Evolutionary conservation across 2,329 filamentous ascomycete species (phyloP).

Genomic region (Fusarium domesticum): DNA sequence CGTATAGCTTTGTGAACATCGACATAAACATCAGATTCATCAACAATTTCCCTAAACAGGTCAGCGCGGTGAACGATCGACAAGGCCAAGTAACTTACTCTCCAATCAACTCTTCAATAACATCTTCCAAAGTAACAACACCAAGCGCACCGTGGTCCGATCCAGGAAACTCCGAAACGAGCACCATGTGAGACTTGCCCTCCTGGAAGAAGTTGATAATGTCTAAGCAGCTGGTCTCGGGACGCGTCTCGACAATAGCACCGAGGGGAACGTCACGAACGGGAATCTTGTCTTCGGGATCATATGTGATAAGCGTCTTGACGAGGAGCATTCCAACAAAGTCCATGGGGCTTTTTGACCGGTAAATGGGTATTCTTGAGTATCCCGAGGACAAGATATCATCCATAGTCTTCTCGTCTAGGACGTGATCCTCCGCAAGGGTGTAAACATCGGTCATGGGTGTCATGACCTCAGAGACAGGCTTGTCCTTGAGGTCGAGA

Average conservation of each 20-base stretch:
- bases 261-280: slow-evolving; percentile 91
- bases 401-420: slow-evolving; percentile 94
- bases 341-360: slow-evolving; percentile 76
- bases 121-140: slow-evolving; percentile 94
- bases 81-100: slow-evolving; percentile 60
- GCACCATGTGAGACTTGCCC: slow-evolving; percentile 97
- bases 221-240: slow-evolving; percentile 93
- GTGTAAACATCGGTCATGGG: slow-evolving; percentile 97
- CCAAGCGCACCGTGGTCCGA: slow-evolving; percentile 86
- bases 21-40: slow-evolving; percentile 97
- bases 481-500: slow-evolving; percentile 91
- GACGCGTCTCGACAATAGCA: slow-evolving; percentile 89
- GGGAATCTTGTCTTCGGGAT: slow-evolving; percentile 84
- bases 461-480: slow-evolving; percentile 95
- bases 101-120: slow-evolving; percentile 97
- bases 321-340: slow-evolving; percentile 98
- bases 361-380: slow-evolving; percentile 91
- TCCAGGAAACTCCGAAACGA: slow-evolving; percentile 88
- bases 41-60: slow-evolving; percentile 80
- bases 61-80: slow-evolving; percentile 9
- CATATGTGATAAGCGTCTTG: slow-evolving; percentile 98
- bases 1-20: slow-evolving; percentile 98
- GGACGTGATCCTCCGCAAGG: slow-evolving; percentile 88
- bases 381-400: slow-evolving; percentile 90
- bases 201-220: slow-evolving; percentile 99